Base-by-base conservation (phyloP, 192 early-diverging fungal genomes). In the Backusella westeae region DNA sequence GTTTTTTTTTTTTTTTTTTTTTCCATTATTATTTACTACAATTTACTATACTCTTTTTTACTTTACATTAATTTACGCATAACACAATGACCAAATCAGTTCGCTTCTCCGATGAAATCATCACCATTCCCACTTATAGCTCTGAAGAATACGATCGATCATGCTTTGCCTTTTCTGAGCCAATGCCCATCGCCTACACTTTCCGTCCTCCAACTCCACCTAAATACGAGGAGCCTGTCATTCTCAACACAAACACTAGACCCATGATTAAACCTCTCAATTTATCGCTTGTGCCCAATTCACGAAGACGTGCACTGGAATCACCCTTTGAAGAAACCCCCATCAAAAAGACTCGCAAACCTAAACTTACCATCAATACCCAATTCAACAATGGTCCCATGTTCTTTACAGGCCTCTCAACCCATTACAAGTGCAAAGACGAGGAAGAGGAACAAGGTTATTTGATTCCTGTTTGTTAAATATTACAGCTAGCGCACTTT, bases 371-470 rank as follows among this genome's bases (percentile, higher is more conserved):
- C 42, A 65, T 75, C 8, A 65, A 75, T 34, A 75, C 74, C 19
- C 56, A 75, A 75, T 68, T 65, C 6, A 42, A 67, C 9, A 67
- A n/a, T 19, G 72, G 52, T 21, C 74, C 74, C 34, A 10, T 75
- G 29, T 75, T 75, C 41, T 75, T 75, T 42, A 67, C 74, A 41
- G 41, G 39, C 21, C 36, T 75, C 12, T 75, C 74, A 12, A 75
- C 74, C 3, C 59, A 75, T 34, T 75, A 75, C 52, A 75, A 75
- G 32, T 67, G 26, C 23, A 65, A 75, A 7, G 74, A 67, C 17
- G 65, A 75, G 8, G 74, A 75, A 46, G 74, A 75, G 32, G 72
- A 73, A 59, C 46, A 73, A n/a, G 72, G 72, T 38, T 73, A 59
- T 15, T 17, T 73, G 49, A 59, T 67, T 17, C 74, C 74, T 15